Percentiles rank a stretch among this genome's conserved stretches.
Evolutionary conservation across 148 eudicot genomes (phyloP).

Genomic region (Salicornia ramosissima): DNA sequence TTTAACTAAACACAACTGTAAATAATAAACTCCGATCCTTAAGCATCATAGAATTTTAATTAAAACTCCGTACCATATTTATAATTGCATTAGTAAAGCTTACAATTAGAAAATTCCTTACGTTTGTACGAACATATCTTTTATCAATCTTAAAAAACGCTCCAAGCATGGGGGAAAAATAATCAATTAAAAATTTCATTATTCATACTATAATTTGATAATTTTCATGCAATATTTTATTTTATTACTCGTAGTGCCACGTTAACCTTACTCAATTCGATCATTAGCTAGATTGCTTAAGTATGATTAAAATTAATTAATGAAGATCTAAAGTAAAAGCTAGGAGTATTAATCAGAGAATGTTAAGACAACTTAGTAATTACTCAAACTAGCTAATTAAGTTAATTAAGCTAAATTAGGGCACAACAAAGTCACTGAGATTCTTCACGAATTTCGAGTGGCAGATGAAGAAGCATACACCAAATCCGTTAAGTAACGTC

Average conservation of each 20-base stretch:
- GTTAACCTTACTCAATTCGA: background rate
- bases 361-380: slow-evolving; percentile 29
- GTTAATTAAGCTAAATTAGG: slow-evolving; percentile 8
- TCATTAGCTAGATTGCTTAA: background rate
- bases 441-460: slow-evolving; percentile 16
- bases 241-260: background rate
- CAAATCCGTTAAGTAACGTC: slow-evolving; percentile 35
- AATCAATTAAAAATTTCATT: too few species aligned
- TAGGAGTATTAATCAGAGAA: slow-evolving; percentile 20
- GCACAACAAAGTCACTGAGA: slow-evolving; percentile 18
- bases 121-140: too few species aligned
- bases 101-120: too few species aligned
- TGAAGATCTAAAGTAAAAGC: slow-evolving; percentile 7
- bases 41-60: too few species aligned
- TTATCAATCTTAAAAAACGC: too few species aligned
- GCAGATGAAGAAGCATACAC: slow-evolving; percentile 9
- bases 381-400: slow-evolving; percentile 27
- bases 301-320: background rate
- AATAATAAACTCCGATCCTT: too few species aligned
- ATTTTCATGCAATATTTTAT: background rate
- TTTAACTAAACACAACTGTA: too few species aligned
- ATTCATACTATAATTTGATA: too few species aligned
- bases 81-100: too few species aligned
- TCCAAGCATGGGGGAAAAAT: too few species aligned
- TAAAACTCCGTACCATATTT: too few species aligned